A percentile compares a stretch with the other conserved stretches of the same genome.
Conservation (phyloP, 2,329 filamentous ascomycete genomes). For the Coniochaeta ligniaria region DNA sequence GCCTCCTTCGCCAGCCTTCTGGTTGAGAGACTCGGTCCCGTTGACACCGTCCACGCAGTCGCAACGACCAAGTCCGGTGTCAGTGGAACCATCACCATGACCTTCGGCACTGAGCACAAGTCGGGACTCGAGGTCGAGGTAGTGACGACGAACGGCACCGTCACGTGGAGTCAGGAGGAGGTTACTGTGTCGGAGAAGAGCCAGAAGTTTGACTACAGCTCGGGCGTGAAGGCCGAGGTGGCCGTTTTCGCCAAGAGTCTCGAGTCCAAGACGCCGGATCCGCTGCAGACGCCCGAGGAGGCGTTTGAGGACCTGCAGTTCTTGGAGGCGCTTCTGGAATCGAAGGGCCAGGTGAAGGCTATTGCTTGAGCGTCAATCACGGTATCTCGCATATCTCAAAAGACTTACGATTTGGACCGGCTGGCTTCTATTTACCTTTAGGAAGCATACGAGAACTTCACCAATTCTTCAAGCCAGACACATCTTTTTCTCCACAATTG, state of each 20-base stretch:
- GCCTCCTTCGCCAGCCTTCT: conserved; percentile 47
- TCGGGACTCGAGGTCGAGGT: conserved; percentile 9
- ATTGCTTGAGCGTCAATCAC: neutral
- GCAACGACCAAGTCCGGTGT: conserved; percentile 11
- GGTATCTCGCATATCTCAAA: too few relatives aligned
- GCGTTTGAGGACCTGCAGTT: conserved; percentile 15
- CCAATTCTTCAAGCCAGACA: too few relatives aligned
- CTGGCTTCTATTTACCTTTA: too few relatives aligned
- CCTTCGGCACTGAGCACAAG: conserved; percentile 16
- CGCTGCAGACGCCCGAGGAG: conserved; percentile 14
- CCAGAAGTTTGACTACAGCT: conserved; percentile 4
- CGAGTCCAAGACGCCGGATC: conserved; percentile 8
- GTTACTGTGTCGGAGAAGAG: conserved; percentile 7
- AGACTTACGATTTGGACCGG: too few relatives aligned
- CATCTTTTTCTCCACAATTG: too few relatives aligned
- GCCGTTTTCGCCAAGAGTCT: conserved; percentile 14
- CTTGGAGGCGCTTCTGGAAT: conserved; percentile 15
- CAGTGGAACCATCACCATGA: conserved; percentile 12
- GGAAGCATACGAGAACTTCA: too few relatives aligned
- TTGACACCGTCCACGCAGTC: conserved; percentile 57
- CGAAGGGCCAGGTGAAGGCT: conserved; percentile 1
- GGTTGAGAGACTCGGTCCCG: conserved; percentile 49
- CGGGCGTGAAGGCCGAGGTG: conserved; percentile 17
- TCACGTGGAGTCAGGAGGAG: conserved; percentile 8
- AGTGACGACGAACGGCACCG: conserved; percentile 14